These are phyloP conservation scores for Aspergillus nanangensis DNA, from an alignment of 495 filamentous ascomycete species.

Conservation along the genomic window DNA sequence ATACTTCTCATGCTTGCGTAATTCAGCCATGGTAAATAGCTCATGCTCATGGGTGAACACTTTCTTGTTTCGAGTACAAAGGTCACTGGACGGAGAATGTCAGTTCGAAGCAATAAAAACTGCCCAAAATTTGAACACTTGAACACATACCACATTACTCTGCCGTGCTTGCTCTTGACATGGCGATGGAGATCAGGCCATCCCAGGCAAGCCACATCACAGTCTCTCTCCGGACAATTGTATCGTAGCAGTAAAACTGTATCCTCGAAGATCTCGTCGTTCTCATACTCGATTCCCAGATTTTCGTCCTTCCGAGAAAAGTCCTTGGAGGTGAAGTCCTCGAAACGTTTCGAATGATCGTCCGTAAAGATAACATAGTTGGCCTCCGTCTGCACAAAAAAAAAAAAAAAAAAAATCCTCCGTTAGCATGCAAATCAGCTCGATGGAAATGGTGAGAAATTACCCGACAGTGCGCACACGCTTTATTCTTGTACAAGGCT, in stretches of 20 bases:
- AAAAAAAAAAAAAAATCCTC: too few relatives aligned
- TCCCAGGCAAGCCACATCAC: slow-evolving; percentile 84
- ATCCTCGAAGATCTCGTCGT: slow-evolving; percentile 80
- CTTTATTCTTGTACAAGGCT: slow-evolving; percentile 91
- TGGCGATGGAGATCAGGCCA: slow-evolving; percentile 95
- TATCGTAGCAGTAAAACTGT: slow-evolving; percentile 83
- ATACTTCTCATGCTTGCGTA: slow-evolving; percentile 81
- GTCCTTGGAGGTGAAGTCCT: slow-evolving; percentile 71
- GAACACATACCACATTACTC: slow-evolving; percentile 80
- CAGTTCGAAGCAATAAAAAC: slow-evolving; percentile 3
- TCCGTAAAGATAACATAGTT: slow-evolving; percentile 90
- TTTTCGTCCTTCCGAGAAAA: slow-evolving; percentile 73
- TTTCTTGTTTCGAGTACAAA: slow-evolving; percentile 93
- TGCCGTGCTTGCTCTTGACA: slow-evolving; percentile 74
- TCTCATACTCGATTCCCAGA: slow-evolving; percentile 86
- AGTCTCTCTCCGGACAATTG: slow-evolving; percentile 84
- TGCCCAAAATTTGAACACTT: too few relatives aligned
- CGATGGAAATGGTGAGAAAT: slow-evolving; percentile 18
- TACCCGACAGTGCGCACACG: slow-evolving; percentile 91
- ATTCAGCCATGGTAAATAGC: slow-evolving; percentile 76
- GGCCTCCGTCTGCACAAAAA: slow-evolving; percentile 57
- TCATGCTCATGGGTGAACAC: slow-evolving; percentile 98
- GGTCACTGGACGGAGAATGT: slow-evolving; percentile 46
- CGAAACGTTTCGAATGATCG: slow-evolving; percentile 69
- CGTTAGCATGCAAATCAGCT: neutral